Percentiles rank a stretch among this genome's conserved stretches.
phyloP scores from a whole-genome alignment of 106 monocot genomes.

The Vanilla planifolia region DNA sequence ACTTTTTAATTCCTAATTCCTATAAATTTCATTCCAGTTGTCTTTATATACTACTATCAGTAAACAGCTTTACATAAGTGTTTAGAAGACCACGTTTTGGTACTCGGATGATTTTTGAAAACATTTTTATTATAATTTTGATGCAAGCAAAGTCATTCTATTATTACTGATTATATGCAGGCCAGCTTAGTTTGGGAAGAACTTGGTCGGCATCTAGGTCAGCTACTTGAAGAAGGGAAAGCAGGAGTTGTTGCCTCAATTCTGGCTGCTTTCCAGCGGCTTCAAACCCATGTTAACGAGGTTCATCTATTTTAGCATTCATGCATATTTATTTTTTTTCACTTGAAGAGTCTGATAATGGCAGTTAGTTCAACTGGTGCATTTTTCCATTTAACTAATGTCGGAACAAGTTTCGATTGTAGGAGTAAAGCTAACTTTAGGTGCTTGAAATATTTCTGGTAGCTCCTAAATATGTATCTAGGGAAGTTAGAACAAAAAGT shows the following conservation, averaged over 20 bases:
- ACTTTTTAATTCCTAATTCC: too few relatives aligned
- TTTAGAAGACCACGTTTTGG: too few relatives aligned
- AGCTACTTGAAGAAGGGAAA: slow-evolving; percentile 65
- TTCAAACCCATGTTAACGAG: slow-evolving; percentile 55
- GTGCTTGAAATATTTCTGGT: neutral
- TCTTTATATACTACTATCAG: too few relatives aligned
- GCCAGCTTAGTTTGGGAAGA: slow-evolving; percentile 63
- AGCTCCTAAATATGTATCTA: too few relatives aligned
- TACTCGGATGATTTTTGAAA: too few relatives aligned
- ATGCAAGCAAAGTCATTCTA: too few relatives aligned
- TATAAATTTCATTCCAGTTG: too few relatives aligned
- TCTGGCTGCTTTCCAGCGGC: slow-evolving; percentile 68
- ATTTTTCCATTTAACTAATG: too few relatives aligned
- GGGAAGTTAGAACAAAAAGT: too few relatives aligned
- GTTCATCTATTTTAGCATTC: slow-evolving; percentile 21
- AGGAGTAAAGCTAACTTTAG: neutral
- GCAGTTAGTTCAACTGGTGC: neutral
- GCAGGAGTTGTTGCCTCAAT: slow-evolving; percentile 83
- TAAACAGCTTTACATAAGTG: too few relatives aligned
- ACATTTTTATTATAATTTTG: too few relatives aligned
- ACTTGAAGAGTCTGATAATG: neutral
- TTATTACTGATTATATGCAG: slow-evolving; percentile 39
- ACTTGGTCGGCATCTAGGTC: slow-evolving; percentile 45
- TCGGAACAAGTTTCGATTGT: neutral
- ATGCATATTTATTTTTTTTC: slow-evolving; percentile 1